Percentiles rank a stretch among this genome's conserved stretches.
These are phyloP conservation scores for Aeschynomene evenia DNA, from an alignment of 306 rosid species.

Conservation along the genomic window DNA sequence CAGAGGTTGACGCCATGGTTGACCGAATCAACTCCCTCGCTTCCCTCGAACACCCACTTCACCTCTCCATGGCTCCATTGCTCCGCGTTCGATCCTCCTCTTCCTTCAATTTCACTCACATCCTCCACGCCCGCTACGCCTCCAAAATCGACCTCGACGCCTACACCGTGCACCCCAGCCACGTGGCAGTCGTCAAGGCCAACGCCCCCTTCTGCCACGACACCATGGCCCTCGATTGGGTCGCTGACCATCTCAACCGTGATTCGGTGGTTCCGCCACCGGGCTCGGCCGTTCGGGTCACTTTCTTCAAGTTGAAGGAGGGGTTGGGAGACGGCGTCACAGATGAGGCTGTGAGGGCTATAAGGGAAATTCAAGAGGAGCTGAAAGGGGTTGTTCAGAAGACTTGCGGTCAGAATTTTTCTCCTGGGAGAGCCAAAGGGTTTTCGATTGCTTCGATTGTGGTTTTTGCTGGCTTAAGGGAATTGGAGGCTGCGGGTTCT, in stretches of 20 bases:
- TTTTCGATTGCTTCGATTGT: conserved; percentile 60
- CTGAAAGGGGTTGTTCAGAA: conserved; percentile 41
- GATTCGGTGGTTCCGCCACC: conserved; percentile 13
- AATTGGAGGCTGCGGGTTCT: conserved; percentile 49
- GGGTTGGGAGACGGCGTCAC: conserved; percentile 37
- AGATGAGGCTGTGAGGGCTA: conserved; percentile 43
- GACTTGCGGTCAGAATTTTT: conserved; percentile 63
- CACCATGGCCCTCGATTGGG: conserved; percentile 75
- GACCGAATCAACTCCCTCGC: conserved; percentile 39
- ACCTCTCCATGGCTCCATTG: conserved; percentile 49
- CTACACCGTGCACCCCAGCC: conserved; percentile 53
- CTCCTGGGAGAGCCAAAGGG: conserved; percentile 70
- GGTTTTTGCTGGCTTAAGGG: conserved; percentile 41
- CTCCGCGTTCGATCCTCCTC: conserved; percentile 40
- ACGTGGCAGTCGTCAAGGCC: conserved; percentile 49
- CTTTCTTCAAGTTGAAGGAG: conserved; percentile 64
- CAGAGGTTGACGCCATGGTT: conserved; percentile 45
- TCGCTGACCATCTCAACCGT: conserved; percentile 28
- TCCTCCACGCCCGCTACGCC: conserved; percentile 63
- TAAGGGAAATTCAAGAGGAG: conserved; percentile 42
- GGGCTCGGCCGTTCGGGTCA: conserved; percentile 47
- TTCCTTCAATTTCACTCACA: conserved; percentile 52
- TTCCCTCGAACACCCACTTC: conserved; percentile 59
- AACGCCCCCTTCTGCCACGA: conserved; percentile 45
- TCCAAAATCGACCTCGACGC: conserved; percentile 53